These are phyloP conservation scores for Kondoa subrosea DNA, from an alignment of 768 basidiomycete species.

Conservation along the genomic window DNA sequence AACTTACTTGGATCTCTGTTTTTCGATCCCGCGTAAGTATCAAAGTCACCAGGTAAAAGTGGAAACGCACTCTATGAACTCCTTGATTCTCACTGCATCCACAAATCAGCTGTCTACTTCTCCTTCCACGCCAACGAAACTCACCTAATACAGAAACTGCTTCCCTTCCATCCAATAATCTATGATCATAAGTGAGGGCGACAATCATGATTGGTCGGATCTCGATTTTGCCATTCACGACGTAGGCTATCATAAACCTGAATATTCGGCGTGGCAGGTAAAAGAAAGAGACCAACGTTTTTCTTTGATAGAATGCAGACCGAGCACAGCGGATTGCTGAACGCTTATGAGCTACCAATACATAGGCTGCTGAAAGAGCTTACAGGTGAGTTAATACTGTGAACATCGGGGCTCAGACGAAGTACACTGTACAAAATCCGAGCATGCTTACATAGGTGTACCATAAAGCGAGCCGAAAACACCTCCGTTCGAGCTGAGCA, in stretches of 20 bases:
- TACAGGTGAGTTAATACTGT: too few species aligned
- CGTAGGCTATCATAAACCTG: constrained; percentile 42
- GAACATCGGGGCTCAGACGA: too few species aligned
- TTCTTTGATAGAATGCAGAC: constrained; percentile 40
- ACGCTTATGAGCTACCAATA: constrained; percentile 53
- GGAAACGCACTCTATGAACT: constrained; percentile 70
- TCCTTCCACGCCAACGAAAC: constrained; percentile 41
- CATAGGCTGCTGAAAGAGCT: not conserved
- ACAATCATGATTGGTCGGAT: constrained; percentile 94
- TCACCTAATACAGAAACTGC: constrained; percentile 77
- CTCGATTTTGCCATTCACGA: constrained; percentile 85
- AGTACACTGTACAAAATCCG: too few species aligned
- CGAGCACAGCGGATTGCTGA: constrained; percentile 84
- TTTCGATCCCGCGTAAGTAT: not conserved
- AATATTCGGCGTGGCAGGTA: not conserved
- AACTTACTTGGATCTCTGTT: not conserved
- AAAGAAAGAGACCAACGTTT: not conserved
- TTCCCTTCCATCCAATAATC: constrained; percentile 79
- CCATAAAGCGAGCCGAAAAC: constrained; percentile 95
- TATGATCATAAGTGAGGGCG: constrained; percentile 26
- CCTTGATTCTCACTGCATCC: constrained; percentile 56
- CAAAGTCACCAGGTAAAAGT: too few species aligned
- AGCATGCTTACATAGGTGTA: constrained; percentile 66
- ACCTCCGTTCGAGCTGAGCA: constrained; percentile 93
- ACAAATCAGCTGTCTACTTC: not conserved